A percentile compares a stretch with the other conserved stretches of the same genome.
phyloP scores from a whole-genome alignment of 768 basidiomycete genomes.

The Leccinellum albellum region DNA sequence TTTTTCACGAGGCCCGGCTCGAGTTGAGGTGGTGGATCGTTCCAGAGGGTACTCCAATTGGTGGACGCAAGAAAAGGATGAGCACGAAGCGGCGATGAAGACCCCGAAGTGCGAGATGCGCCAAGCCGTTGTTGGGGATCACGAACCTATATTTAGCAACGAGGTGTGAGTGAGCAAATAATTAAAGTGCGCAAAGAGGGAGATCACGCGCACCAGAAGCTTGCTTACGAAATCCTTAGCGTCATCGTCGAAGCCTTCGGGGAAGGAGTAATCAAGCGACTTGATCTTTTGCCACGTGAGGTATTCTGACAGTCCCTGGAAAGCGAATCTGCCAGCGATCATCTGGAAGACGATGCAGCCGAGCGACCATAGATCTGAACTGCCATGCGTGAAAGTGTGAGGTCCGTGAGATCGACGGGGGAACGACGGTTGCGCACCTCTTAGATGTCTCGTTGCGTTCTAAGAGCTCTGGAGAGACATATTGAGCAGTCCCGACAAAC shows the following conservation, averaged over 20 bases:
- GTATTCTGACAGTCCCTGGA: constrained; percentile 88
- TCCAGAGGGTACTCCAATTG: constrained; percentile 67
- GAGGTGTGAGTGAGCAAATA: background rate
- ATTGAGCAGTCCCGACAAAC: constrained; percentile 89
- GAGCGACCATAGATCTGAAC: constrained; percentile 93
- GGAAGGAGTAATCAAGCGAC: constrained; percentile 80
- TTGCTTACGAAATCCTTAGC: constrained; percentile 77
- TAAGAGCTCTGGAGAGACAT: constrained; percentile 84
- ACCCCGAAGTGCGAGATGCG: constrained; percentile 37
- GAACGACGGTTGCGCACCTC: constrained; percentile 46
- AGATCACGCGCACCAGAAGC: constrained; percentile 53
- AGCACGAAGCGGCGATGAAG: constrained; percentile 46
- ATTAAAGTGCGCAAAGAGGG: background rate
- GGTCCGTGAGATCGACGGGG: background rate
- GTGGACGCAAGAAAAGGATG: constrained; percentile 62
- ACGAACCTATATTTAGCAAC: constrained; percentile 42
- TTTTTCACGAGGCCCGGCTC: constrained; percentile 57
- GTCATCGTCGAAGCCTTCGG: constrained; percentile 76
- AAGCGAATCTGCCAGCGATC: constrained; percentile 87
- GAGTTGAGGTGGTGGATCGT: constrained; percentile 51
- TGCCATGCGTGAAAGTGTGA: constrained; percentile 24
- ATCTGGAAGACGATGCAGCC: constrained; percentile 94
- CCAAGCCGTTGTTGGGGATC: constrained; percentile 62
- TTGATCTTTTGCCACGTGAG: constrained; percentile 95
- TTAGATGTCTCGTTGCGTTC: constrained; percentile 68